Conservation (phyloP, 352 stramenopile genomes). For the Pythium dissimile region DNA sequence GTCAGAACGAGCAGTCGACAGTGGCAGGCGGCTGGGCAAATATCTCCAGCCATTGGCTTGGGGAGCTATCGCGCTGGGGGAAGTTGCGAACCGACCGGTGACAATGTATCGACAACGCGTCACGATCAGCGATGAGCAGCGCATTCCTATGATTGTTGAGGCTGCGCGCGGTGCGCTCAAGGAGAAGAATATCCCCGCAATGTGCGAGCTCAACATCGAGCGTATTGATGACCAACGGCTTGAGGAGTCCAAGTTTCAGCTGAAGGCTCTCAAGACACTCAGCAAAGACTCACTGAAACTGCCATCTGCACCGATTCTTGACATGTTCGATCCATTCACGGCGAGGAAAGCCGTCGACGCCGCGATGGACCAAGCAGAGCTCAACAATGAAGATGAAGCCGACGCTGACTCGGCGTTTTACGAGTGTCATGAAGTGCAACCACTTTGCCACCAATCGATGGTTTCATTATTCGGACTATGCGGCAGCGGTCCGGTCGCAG, state of each 20-base stretch:
- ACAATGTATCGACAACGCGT: slow-evolving; percentile 57
- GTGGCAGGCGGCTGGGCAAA: slow-evolving; percentile 37
- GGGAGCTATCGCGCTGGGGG: slow-evolving; percentile 44
- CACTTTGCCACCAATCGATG: slow-evolving; percentile 46
- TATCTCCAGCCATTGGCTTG: slow-evolving; percentile 62
- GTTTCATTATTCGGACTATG: slow-evolving; percentile 33
- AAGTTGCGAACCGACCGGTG: slow-evolving; percentile 45
- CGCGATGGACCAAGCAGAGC: neutral
- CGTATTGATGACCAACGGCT: slow-evolving; percentile 40
- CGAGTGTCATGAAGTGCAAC: slow-evolving; percentile 45
- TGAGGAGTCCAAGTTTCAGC: slow-evolving; percentile 35
- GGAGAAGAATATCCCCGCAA: slow-evolving; percentile 47
- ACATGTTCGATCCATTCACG: slow-evolving; percentile 20
- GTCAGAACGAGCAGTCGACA: slow-evolving; percentile 45
- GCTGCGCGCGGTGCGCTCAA: slow-evolving; percentile 49
- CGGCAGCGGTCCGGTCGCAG: slow-evolving; percentile 48
- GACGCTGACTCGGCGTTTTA: neutral
- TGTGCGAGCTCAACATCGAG: slow-evolving; percentile 61
- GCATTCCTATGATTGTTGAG: slow-evolving; percentile 50
- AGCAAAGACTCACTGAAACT: slow-evolving; percentile 15
- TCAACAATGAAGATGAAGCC: neutral
- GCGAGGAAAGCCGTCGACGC: neutral
- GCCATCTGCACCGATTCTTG: slow-evolving; percentile 3
- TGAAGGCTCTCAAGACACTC: slow-evolving; percentile 17
- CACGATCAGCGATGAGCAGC: slow-evolving; percentile 57